Base-by-base conservation (phyloP, 2,329 filamentous ascomycete genomes). In the Clonostachys sp. region DNA sequence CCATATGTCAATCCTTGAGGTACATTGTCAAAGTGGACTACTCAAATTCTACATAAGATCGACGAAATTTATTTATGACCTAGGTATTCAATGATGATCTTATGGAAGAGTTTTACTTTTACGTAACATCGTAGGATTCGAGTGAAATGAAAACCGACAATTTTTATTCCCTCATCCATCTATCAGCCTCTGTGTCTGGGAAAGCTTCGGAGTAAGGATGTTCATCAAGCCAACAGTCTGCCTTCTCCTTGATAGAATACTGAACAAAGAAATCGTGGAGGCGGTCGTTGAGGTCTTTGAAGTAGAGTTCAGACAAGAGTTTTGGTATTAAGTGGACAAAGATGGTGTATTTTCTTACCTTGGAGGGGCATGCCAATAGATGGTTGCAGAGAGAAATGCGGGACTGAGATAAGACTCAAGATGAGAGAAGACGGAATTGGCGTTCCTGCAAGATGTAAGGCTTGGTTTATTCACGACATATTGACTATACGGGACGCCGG, bases 1-100 rank as follows among this genome's bases (percentile, higher is more conserved):
- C 41, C 12, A 5, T 76, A 75, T 51, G 64, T 66, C 14, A 67
- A 73, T 45, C 70, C 70, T 4, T 74, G 52, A 60, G 10, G 24
- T 42, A 5, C 16, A 42, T 6, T 10, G 24, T 30, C 9, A 30
- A 30, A 10, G 24, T 30, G 24, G 24, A 30, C 24, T 10, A 5
- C 2, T 10, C 8, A 30, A 30, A 30, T 30, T 30, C 8, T 30
- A 10, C 24, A 30, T 10, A 30, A 30, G 3, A 30, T 30, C 24
- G 24, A 9, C 24, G 24, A 9, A 30, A 10, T 30, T 10, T 9
- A 30, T 30, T 30, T 30, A 4, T 30, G 8, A 30, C 10, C 24
- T 30, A 10, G 24, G 24, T 30, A 30, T 10, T 30, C 24, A 30
- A 30, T 30, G 9, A 30, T 30, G 24, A 30, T 30, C 4, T 10